Evolutionary conservation across 2,329 filamentous ascomycete genomes (phyloP).

Genomic region (Fusarium tanahbumbuense): DNA sequence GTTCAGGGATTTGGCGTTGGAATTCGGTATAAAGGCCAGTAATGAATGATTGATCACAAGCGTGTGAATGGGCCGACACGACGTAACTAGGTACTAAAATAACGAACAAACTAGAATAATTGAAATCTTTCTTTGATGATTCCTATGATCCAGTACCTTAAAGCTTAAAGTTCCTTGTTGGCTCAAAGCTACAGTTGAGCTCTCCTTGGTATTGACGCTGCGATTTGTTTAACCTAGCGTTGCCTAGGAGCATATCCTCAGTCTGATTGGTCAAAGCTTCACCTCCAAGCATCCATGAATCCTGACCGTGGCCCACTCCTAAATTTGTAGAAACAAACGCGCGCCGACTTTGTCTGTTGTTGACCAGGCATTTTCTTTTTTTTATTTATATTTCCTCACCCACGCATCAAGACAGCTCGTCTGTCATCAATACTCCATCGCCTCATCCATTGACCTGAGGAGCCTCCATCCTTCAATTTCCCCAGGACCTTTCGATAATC

Average conservation of each 20-base stretch:
- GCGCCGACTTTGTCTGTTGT: constrained; percentile 42
- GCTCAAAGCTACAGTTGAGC: constrained; percentile 8
- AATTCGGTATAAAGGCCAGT: constrained; percentile 13
- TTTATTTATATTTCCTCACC: constrained; percentile 30
- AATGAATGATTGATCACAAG: constrained; percentile 35
- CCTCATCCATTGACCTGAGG: neutral
- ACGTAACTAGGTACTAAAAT: constrained; percentile 1
- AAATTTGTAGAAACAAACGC: constrained; percentile 50
- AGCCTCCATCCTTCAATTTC: neutral
- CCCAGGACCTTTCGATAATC: constrained; percentile 8
- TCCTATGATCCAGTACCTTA: neutral
- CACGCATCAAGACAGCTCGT: constrained; percentile 28
- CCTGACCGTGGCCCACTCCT: constrained; percentile 46
- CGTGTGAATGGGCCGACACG: constrained; percentile 12
- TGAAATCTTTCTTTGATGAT: neutral
- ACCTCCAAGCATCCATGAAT: constrained; percentile 39
- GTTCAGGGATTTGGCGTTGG: constrained; percentile 27
- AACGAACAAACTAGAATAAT: constrained; percentile 30
- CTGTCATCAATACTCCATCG: constrained; percentile 16
- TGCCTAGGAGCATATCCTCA: constrained; percentile 26
- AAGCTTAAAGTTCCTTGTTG: constrained; percentile 3
- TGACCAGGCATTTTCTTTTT: constrained; percentile 22
- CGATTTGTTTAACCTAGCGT: constrained; percentile 21
- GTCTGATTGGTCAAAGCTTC: constrained; percentile 52
- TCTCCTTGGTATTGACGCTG: constrained; percentile 5